These are phyloP conservation scores for Trichoderma sp. DNA, from an alignment of 2,329 filamentous ascomycete genomes.

Conservation along the genomic window DNA sequence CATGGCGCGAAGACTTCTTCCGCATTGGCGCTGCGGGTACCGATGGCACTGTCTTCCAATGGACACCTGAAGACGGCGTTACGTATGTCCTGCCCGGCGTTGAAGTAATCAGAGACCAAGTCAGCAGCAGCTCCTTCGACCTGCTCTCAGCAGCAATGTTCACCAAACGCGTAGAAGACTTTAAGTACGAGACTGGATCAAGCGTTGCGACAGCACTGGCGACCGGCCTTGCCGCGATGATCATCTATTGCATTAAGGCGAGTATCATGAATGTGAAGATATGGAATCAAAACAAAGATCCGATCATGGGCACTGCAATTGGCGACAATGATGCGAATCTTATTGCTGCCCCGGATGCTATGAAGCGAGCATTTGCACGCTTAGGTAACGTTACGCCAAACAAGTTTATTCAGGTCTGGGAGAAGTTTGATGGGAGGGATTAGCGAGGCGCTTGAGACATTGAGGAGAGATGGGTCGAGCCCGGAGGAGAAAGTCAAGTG, in stretches of 20 bases:
- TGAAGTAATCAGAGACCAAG: neutral
- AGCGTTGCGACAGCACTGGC: conserved; percentile 36
- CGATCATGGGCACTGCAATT: neutral
- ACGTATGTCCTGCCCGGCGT: neutral
- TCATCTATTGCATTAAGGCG: conserved; percentile 32
- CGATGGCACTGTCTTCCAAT: neutral
- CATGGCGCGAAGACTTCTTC: neutral
- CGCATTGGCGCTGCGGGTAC: neutral
- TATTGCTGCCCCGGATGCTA: neutral
- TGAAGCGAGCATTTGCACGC: neutral
- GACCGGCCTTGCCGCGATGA: conserved; percentile 34
- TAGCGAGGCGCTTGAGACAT: neutral
- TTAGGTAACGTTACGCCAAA: neutral
- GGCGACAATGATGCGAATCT: neutral
- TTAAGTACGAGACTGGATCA: conserved; percentile 27
- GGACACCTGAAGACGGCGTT: neutral
- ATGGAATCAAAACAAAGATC: neutral
- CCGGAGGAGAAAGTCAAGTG: neutral
- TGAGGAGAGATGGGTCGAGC: neutral
- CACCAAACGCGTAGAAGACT: neutral
- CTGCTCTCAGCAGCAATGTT: neutral
- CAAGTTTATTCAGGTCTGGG: neutral
- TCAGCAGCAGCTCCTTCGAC: neutral
- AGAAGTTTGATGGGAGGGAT: neutral
- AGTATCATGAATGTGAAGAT: neutral